Percentiles rank a stretch among this genome's conserved stretches.
phyloP scores from a whole-genome alignment of 495 filamentous ascomycete genomes.

The Talaromyces ruber region DNA sequence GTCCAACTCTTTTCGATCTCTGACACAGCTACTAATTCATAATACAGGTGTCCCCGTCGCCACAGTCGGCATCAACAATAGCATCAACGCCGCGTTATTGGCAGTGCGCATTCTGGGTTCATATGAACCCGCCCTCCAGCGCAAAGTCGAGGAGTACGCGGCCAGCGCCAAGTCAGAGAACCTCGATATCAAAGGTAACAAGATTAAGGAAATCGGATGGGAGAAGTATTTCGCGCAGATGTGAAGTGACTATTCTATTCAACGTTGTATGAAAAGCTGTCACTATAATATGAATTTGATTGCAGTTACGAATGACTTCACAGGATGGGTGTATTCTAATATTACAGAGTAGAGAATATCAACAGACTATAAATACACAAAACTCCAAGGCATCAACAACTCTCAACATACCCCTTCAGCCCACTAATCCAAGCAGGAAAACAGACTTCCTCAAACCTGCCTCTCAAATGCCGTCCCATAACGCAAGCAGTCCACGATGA shows the following conservation, averaged over 20 bases:
- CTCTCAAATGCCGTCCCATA: not conserved
- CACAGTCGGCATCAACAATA: constrained; percentile 90
- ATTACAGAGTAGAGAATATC: not conserved
- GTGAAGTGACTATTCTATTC: constrained; percentile 17
- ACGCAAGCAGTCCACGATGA: not conserved
- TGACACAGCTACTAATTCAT: constrained; percentile 5
- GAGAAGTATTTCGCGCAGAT: constrained; percentile 60
- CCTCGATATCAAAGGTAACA: constrained; percentile 44
- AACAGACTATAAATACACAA: not conserved
- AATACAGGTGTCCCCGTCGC: constrained; percentile 69
- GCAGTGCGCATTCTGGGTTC: constrained; percentile 78
- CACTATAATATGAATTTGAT: not conserved
- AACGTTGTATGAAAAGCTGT: not conserved
- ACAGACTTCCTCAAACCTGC: not conserved
- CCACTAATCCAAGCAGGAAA: not conserved
- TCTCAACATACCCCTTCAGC: not conserved
- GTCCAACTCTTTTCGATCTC: constrained; percentile 5
- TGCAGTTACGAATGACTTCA: not conserved
- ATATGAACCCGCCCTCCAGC: constrained; percentile 47
- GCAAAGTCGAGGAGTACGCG: constrained; percentile 60
- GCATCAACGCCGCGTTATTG: constrained; percentile 81
- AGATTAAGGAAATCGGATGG: constrained; percentile 52
- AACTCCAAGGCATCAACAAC: not conserved
- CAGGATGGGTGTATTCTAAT: not conserved
- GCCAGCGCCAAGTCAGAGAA: constrained; percentile 58